These are phyloP conservation scores for Coemansia sp. DNA, from an alignment of 192 early-diverging fungal species.

Conservation along the genomic window DNA sequence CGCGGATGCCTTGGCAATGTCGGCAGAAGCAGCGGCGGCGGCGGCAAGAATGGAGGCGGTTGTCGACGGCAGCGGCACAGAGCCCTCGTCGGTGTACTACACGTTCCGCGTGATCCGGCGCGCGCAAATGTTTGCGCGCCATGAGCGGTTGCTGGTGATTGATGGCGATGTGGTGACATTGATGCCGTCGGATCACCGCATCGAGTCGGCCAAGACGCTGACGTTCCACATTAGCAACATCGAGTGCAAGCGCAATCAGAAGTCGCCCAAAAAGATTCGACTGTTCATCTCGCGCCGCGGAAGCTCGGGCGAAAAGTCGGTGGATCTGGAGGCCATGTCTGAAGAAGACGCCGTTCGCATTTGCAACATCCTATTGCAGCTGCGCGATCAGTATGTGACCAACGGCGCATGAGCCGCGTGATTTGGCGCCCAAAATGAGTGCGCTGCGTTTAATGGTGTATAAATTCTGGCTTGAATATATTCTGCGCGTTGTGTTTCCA, in stretches of 20 bases:
- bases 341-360: constrained; percentile 52
- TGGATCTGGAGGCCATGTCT: constrained; percentile 73
- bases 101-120: constrained; percentile 83
- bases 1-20: not conserved
- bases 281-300: constrained; percentile 57
- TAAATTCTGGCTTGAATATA: too few species aligned
- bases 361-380: constrained; percentile 32
- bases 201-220: constrained; percentile 79
- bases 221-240: constrained; percentile 65
- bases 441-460: not conserved
- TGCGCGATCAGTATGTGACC: constrained; percentile 16
- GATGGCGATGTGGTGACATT: constrained; percentile 92
- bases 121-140: constrained; percentile 79
- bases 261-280: constrained; percentile 65
- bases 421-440: not conserved
- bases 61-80: not conserved
- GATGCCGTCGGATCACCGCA: constrained; percentile 76
- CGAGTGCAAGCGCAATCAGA: constrained; percentile 68
- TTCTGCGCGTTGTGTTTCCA: too few species aligned
- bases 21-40: not conserved
- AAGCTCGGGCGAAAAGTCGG: constrained; percentile 61
- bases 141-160: constrained; percentile 84
- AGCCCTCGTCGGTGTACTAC: constrained; percentile 48
- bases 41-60: not conserved
- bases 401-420: not conserved